phyloP scores from a whole-genome alignment of 805 yeast genomes.

The Metschnikowia matae region DNA sequence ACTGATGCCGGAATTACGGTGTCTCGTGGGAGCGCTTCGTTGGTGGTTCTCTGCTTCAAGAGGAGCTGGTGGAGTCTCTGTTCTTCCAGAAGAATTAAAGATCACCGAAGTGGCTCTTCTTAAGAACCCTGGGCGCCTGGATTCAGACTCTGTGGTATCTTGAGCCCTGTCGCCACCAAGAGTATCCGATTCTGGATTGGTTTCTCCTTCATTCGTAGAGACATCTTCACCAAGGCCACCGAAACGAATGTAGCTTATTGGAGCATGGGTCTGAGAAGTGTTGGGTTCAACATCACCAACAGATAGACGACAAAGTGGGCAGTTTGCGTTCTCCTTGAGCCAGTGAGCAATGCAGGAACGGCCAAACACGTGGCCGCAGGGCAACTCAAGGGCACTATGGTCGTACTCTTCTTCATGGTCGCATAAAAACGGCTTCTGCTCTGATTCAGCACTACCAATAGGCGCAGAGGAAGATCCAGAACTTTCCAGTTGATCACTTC shows the following conservation, averaged over 20 bases:
- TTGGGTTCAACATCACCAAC: conserved; percentile 11
- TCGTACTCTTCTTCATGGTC: conserved; percentile 14
- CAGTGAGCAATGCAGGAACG: conserved; percentile 79
- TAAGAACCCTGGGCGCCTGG: conserved; percentile 7
- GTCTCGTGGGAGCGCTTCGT: background rate
- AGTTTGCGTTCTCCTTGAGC: conserved; percentile 68
- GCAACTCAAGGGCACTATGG: conserved; percentile 71
- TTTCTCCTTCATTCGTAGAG: background rate
- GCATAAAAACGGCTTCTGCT: conserved; percentile 12
- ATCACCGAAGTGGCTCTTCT: conserved; percentile 14
- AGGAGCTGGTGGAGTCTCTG: conserved; percentile 13
- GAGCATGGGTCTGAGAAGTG: conserved; percentile 2
- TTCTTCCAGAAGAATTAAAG: conserved; percentile 6
- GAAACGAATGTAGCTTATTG: conserved; percentile 14
- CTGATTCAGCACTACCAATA: conserved; percentile 1
- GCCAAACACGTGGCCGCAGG: conserved; percentile 88
- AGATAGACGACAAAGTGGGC: conserved; percentile 78
- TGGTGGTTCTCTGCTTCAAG: conserved; percentile 1
- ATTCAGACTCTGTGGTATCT: background rate
- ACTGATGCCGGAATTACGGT: conserved; percentile 12
- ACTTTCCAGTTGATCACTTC: conserved; percentile 1
- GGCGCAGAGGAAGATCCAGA: background rate
- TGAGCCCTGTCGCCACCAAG: background rate
- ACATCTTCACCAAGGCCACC: conserved; percentile 9
- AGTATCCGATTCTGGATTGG: background rate